phyloP scores from a whole-genome alignment of 2,329 filamentous ascomycete species.

The Ascocoryne sarcoides region DNA sequence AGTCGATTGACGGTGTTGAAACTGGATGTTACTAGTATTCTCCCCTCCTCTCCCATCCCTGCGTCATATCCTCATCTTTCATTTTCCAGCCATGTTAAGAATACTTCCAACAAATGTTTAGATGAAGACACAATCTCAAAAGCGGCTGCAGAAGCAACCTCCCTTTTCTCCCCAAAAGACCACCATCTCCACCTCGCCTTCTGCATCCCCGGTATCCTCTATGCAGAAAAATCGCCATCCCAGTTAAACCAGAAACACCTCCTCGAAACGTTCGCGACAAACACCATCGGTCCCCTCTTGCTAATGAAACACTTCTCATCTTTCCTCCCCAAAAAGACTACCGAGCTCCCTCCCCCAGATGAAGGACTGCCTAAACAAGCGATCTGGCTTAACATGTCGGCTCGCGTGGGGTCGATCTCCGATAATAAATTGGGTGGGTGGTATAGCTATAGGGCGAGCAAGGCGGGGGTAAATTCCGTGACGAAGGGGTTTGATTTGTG shows the following conservation, averaged over 20 bases:
- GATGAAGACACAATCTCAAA: conserved; percentile 55
- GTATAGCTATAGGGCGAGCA: conserved; percentile 73
- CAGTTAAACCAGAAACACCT: conserved; percentile 55
- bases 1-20: conserved; percentile 41
- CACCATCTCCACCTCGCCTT: conserved; percentile 61
- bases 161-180: conserved; percentile 41
- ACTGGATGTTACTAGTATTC: conserved; percentile 48
- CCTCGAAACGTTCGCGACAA: conserved; percentile 63
- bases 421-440: conserved; percentile 71
- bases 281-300: conserved; percentile 65
- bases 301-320: conserved; percentile 66
- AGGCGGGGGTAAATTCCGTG: conserved; percentile 64
- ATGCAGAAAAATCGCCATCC: conserved; percentile 60
- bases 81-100: neutral
- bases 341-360: conserved; percentile 26
- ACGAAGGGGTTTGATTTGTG: conserved; percentile 65
- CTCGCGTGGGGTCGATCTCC: conserved; percentile 63
- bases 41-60: neutral
- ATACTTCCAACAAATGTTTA: conserved; percentile 4
- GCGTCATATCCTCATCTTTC: neutral
- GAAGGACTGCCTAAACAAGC: conserved; percentile 42
- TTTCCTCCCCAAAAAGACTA: conserved; percentile 56
- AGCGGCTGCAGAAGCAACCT: conserved; percentile 42
- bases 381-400: conserved; percentile 67
- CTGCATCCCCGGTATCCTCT: conserved; percentile 61